phyloP scores from a whole-genome alignment of 768 basidiomycete genomes.

The Pulveroboletus sp. region DNA sequence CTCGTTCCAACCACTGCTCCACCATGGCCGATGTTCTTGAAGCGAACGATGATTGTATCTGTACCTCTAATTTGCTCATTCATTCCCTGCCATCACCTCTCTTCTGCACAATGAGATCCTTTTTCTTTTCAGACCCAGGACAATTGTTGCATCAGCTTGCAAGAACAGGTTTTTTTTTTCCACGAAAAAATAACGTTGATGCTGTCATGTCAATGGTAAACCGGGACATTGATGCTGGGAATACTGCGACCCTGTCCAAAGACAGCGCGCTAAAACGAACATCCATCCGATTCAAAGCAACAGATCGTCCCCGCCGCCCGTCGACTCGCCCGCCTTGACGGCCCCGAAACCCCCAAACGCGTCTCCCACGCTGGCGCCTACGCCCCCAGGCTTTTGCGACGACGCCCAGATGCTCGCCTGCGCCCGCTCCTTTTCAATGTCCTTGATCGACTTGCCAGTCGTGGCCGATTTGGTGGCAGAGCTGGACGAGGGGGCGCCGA shows the following conservation, averaged over 20 bases:
- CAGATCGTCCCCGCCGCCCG: conserved; percentile 39
- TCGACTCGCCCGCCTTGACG: conserved; percentile 13
- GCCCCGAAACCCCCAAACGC: conserved; percentile 36
- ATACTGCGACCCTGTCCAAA: neutral
- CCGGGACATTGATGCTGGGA: too few relatives aligned
- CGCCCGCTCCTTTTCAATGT: conserved; percentile 84
- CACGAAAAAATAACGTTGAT: too few relatives aligned
- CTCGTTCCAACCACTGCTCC: conserved; percentile 12
- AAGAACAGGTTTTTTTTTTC: too few relatives aligned
- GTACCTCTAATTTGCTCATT: conserved; percentile 33
- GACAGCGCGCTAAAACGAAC: too few relatives aligned
- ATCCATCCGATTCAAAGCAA: conserved; percentile 31
- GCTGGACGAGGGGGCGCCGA: conserved; percentile 43
- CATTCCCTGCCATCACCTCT: conserved; percentile 14
- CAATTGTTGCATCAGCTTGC: conserved; percentile 10
- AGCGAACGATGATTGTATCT: conserved; percentile 38
- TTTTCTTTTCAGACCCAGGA: conserved; percentile 17
- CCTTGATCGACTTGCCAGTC: conserved; percentile 75
- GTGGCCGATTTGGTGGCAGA: conserved; percentile 35
- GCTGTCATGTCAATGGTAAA: too few relatives aligned
- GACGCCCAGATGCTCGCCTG: conserved; percentile 73
- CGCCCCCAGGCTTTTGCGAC: conserved; percentile 23
- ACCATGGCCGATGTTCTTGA: conserved; percentile 25
- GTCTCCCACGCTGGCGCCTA: conserved; percentile 12
- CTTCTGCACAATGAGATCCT: conserved; percentile 21